Percentiles rank a stretch among this genome's conserved stretches.
Conservation (phyloP, 2,329 filamentous ascomycete genomes). For the Stagonosporopsis cucurbitacearum region DNA sequence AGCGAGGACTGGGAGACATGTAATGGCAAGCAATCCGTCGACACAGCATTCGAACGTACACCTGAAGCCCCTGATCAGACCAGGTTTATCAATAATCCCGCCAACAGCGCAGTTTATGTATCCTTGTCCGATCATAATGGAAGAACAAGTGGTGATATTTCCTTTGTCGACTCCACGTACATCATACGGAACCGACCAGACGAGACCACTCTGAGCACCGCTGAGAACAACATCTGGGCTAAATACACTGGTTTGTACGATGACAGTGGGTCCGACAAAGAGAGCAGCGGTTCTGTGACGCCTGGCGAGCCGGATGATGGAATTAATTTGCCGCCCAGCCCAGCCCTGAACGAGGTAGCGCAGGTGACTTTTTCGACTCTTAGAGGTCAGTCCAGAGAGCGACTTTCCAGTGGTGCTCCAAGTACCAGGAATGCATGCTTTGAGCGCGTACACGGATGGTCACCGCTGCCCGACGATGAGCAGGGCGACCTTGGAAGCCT, state of each 20-base stretch:
- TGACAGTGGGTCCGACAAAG: conserved; percentile 34
- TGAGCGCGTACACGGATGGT: background rate
- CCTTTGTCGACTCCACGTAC: conserved; percentile 7
- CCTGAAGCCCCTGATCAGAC: background rate
- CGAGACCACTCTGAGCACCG: background rate
- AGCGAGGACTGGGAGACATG: conserved; percentile 4
- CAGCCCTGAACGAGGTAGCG: background rate
- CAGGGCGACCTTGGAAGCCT: background rate
- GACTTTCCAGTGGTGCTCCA: background rate
- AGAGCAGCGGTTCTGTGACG: conserved; percentile 5
- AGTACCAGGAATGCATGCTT: background rate
- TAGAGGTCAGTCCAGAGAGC: background rate
- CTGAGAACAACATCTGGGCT: conserved; percentile 19
- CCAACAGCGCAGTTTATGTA: background rate
- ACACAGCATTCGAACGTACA: background rate
- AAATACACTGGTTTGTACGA: conserved; percentile 32
- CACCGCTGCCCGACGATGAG: background rate
- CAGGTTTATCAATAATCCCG: background rate
- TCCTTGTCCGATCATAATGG: background rate
- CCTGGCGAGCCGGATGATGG: conserved; percentile 8
- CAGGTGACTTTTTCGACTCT: background rate
- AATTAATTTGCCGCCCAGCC: background rate
- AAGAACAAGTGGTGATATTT: background rate
- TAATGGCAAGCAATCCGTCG: background rate
- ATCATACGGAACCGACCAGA: conserved; percentile 13